Evolutionary conservation across 169 alveolate genomes (phyloP).

Genomic region (Plasmodium inui): DNA sequence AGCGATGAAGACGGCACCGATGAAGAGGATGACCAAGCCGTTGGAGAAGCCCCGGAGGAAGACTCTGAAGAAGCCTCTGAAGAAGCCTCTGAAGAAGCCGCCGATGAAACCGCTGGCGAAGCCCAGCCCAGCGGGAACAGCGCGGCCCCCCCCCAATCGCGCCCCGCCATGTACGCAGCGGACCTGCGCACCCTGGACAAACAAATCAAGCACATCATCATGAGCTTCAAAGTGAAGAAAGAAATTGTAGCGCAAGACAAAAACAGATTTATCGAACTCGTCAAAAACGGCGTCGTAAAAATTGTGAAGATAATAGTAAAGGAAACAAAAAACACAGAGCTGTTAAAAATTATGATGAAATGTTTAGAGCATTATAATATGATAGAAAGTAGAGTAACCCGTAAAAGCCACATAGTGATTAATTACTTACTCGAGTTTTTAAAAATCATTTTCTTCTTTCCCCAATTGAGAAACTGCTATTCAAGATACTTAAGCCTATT

Average conservation of each 20-base stretch:
- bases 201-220: not conserved
- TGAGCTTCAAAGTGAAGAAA: constrained; percentile 5
- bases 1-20: not conserved
- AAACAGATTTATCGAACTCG: not conserved
- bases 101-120: not conserved
- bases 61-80: not conserved
- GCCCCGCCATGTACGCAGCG: not conserved
- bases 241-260: not conserved
- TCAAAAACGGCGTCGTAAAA: constrained; percentile 13
- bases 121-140: not conserved
- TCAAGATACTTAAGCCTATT: constrained; percentile 28
- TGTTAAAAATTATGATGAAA: constrained; percentile 11
- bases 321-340: constrained; percentile 35
- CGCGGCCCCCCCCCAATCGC: not conserved
- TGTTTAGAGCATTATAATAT: constrained; percentile 55
- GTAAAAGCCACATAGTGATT: constrained; percentile 16
- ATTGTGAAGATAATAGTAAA: constrained; percentile 26
- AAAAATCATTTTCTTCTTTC: constrained; percentile 10
- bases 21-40: not conserved
- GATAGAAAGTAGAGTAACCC: constrained; percentile 20
- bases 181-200: constrained; percentile 22
- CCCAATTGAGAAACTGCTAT: constrained; percentile 5
- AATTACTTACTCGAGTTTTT: constrained; percentile 39
- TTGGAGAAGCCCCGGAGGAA: not conserved
- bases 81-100: not conserved